phyloP scores from a whole-genome alignment of 1,139 yeast genomes.

The Dujonia santamariae region DNA sequence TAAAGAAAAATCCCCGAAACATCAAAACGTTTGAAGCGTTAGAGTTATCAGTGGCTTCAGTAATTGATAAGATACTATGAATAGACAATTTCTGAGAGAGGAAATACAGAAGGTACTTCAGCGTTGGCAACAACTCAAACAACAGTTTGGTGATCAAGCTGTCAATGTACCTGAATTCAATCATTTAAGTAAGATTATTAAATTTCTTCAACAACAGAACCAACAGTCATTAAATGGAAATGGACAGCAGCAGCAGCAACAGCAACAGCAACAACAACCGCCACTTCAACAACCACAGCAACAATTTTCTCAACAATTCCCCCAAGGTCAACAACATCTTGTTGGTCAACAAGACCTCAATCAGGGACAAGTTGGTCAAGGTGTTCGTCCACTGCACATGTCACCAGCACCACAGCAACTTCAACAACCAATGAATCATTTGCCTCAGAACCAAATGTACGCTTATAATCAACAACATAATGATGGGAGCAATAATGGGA shows the following conservation, averaged over 20 bases:
- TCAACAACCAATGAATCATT: constrained; percentile 11
- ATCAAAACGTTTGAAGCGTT: too few species aligned
- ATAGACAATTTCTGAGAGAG: constrained; percentile 34
- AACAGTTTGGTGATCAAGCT: constrained; percentile 64
- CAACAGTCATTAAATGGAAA: constrained; percentile 14
- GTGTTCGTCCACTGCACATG: constrained; percentile 11
- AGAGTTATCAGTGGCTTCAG: too few species aligned
- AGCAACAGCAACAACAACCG: constrained; percentile 10
- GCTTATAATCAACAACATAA: constrained; percentile 10
- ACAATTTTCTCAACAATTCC: constrained; percentile 10
- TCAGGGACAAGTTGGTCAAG: neutral
- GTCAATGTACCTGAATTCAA: constrained; percentile 59
- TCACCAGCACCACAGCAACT: constrained; percentile 10
- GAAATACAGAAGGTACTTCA: constrained; percentile 43
- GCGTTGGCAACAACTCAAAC: constrained; percentile 63
- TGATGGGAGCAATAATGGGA: constrained; percentile 7
- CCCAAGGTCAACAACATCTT: constrained; percentile 4
- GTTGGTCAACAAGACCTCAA: neutral
- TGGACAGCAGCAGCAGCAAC: constrained; percentile 9
- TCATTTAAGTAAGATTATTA: constrained; percentile 54
- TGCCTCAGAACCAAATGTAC: constrained; percentile 6
- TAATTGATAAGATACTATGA: constrained; percentile 18
- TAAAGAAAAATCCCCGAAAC: neutral
- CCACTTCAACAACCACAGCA: constrained; percentile 9
- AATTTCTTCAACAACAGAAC: constrained; percentile 44